Evolutionary conservation across 306 rosid genomes (phyloP), one percentile per base, ranked within the genome.

Genomic region (Nissolia schottii): DNA sequence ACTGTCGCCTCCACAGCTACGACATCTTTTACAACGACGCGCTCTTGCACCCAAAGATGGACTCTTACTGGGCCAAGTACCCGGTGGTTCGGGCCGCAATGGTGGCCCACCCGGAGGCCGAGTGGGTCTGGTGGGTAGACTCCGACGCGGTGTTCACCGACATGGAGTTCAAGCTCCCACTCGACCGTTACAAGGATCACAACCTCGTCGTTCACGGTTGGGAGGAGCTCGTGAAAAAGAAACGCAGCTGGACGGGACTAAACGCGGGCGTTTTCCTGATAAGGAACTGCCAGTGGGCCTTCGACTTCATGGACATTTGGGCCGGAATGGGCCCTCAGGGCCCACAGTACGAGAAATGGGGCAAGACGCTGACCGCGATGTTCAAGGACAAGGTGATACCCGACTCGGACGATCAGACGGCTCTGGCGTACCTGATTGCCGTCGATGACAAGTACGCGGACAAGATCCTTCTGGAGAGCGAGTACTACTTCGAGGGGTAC

Each of bases 101-200:
- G 96, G 9, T 89, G 77, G 96, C 93, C 67, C 97, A 89, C 20
- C 90, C 92, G 18, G 93, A 86, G 40, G 90, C 68, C 25, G 92
- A 89, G 86, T 92, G 96, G 96, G 76, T 92, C 71, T 92, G 90
- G 91, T 92, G 97, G 97, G 86, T 92, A 2, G 96, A 89, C 81
- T 89, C 96, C 9, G 96, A 89, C 77, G 96, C 93, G 4, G 8
- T 81, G 50, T 79, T 92, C 73, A 87, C 96, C 3, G 91, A 89
- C 65, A 85, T 92, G 88, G 96, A 89, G 2, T 92, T 89, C 78
- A 82, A 85, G 64, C 78, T 83, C 0, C 96, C 97, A 0, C 2
- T 91, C 14, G 73, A 75, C 6, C 76, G 87, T 22, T 89, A 89
- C 93, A 85, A 71, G 25, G 34, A 77, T 0, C 80, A 87, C 69